Evolutionary conservation across 345 rosid species (phyloP).

Genomic region (Gossypium turneri): DNA sequence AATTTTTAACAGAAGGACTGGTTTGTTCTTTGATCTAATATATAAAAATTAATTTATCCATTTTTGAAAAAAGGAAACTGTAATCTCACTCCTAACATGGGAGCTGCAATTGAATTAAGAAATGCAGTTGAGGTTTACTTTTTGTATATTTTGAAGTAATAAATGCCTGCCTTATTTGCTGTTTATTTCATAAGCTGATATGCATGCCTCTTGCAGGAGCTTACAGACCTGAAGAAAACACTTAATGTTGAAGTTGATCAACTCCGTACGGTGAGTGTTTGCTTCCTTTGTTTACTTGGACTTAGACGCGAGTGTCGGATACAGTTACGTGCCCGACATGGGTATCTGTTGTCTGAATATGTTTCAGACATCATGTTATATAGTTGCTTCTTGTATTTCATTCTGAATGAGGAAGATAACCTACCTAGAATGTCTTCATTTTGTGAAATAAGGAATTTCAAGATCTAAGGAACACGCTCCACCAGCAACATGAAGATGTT

Average conservation of each 20-base stretch:
- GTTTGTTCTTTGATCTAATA: too few species aligned
- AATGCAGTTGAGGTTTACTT: neutral
- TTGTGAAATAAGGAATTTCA: conserved; percentile 28
- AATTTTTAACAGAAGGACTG: too few species aligned
- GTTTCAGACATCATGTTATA: neutral
- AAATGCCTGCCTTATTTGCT: neutral
- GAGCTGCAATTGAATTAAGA: neutral
- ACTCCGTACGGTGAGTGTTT: conserved; percentile 52
- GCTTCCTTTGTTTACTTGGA: neutral
- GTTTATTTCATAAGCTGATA: neutral
- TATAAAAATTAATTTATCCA: too few species aligned
- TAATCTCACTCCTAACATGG: too few species aligned
- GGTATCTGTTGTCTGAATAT: too few species aligned
- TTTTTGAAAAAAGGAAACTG: too few species aligned
- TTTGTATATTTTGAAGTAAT: neutral
- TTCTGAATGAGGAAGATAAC: neutral
- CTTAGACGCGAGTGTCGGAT: neutral
- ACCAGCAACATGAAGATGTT: conserved; percentile 24
- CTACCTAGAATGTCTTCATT: neutral
- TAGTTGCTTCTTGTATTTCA: neutral
- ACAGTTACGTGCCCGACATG: neutral
- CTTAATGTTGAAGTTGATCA: conserved; percentile 63
- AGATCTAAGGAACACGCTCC: conserved; percentile 22
- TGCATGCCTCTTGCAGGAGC: conserved; percentile 41
- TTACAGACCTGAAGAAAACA: conserved; percentile 55